These are phyloP conservation scores for Trametes gibbosa DNA, from an alignment of 768 basidiomycete genomes.

Conservation along the genomic window DNA sequence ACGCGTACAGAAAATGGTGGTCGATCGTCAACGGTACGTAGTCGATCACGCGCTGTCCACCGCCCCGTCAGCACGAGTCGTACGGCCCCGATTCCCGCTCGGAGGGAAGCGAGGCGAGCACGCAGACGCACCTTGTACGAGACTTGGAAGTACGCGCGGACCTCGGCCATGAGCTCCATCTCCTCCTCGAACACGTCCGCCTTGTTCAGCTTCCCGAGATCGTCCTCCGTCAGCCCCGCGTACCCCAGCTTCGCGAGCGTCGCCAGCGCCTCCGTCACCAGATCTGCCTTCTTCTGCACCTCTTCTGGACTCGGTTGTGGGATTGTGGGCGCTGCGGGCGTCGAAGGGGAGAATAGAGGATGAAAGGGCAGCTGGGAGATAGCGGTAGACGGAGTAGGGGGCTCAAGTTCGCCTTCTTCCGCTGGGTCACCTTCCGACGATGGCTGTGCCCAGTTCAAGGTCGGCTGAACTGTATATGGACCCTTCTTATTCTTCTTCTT, in stretches of 20 bases:
- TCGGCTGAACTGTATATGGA: no score
- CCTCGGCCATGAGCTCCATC: slow-evolving; percentile 65
- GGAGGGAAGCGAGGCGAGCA: not conserved
- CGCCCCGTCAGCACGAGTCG: no score
- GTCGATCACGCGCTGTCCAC: slow-evolving; percentile 43
- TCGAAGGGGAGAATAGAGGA: no score
- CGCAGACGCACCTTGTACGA: slow-evolving; percentile 14
- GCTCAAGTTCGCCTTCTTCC: no score
- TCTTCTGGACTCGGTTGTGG: no score
- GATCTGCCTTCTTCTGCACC: not conserved
- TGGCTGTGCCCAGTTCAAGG: no score
- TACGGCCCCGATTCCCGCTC: no score
- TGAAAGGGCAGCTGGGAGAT: no score
- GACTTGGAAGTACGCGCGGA: slow-evolving; percentile 76
- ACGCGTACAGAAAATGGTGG: slow-evolving; percentile 42
- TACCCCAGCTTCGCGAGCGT: slow-evolving; percentile 18
- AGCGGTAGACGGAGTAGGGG: no score
- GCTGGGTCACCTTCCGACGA: no score
- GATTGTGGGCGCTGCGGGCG: not conserved
- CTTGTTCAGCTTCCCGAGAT: slow-evolving; percentile 23
- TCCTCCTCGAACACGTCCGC: slow-evolving; percentile 53
- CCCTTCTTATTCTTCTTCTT: no score
- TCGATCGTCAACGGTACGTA: slow-evolving; percentile 43
- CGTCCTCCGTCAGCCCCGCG: slow-evolving; percentile 10
- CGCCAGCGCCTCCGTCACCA: slow-evolving; percentile 8